Evolutionary conservation across 1,284 basidiomycete species (phyloP), one percentile per base, ranked within the genome.

Genomic region (Irpex lacteus): DNA sequence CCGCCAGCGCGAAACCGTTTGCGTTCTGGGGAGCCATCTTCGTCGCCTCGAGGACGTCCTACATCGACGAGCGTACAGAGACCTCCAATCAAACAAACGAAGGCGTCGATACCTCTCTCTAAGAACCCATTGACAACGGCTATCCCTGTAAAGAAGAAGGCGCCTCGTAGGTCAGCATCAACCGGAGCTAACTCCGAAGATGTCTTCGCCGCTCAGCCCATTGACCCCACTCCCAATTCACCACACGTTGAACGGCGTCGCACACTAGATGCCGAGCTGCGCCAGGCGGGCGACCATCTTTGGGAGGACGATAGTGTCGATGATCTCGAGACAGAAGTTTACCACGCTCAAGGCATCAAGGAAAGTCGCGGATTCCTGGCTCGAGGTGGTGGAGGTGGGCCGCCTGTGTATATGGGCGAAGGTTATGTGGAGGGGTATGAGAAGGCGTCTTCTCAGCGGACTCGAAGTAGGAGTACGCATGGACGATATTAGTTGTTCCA

Each of bases 191-290:
- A 19, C 13, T 38, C 47, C n/a, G n/a, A 62, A 3, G 56, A 19
- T 26, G n/a, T 37, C 4, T n/a, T 18, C 11, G 19, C 21, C 53
- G 34, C 3, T 4, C 26, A 60, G 47, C 26, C 47, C 37, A 38
- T 38, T 50, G 59, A 62, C 6, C 34, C 60, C 8, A 55, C 59
- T 21, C 40, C 62, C n/a, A 1, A 40, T 15, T 63, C 62, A 5
- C 62, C 70, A 60, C 75, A 74, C 55, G 66, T 58, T 9, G 73
- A 70, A 60, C 70, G 76, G n/a, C 78, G 81, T 59, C 75, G 78
- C 61, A 91, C 89, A 1, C 76, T 92, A 9, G 87, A 90, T 62
- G 82, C 90, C 63, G 90, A 92, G 72, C 65, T 91, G 18, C 81
- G 81, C 18, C 75, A 73, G 57, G 86, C 84, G 1, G 76, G 77